These are phyloP conservation scores for Schwanniomyces vanrijiae DNA, from an alignment of 805 yeast genomes.

Conservation along the genomic window DNA sequence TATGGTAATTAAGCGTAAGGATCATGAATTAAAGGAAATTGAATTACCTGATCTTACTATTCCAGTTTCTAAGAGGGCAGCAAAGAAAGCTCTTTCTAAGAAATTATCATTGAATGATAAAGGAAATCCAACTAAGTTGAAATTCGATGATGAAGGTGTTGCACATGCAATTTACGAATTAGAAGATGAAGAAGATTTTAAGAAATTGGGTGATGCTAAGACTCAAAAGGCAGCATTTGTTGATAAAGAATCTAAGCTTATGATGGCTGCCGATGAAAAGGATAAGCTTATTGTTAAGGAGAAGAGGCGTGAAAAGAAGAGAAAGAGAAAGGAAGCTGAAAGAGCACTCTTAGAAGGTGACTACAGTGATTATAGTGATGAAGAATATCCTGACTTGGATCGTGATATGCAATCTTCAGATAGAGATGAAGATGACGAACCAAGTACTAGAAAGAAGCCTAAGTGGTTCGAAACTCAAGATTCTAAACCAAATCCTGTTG, in stretches of 20 bases:
- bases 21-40: conserved; percentile 66
- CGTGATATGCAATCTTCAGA: conserved; percentile 42
- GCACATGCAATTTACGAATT: conserved; percentile 92
- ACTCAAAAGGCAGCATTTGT: conserved; percentile 69
- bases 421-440: conserved; percentile 28
- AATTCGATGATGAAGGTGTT: conserved; percentile 91
- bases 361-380: conserved; percentile 33
- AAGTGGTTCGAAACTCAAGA: conserved; percentile 50
- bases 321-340: conserved; percentile 81
- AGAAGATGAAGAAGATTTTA: conserved; percentile 86
- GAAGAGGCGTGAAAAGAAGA: conserved; percentile 83
- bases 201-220: conserved; percentile 66
- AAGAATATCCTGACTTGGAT: conserved; percentile 42
- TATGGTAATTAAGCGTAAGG: conserved; percentile 73
- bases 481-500: conserved; percentile 18
- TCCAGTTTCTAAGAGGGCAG: conserved; percentile 80
- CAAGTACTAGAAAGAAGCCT: conserved; percentile 38
- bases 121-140: conserved; percentile 73
- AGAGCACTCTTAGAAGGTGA: conserved; percentile 48
- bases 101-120: conserved; percentile 62
- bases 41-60: conserved; percentile 60
- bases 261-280: conserved; percentile 69
- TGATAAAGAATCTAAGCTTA: conserved; percentile 59
- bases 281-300: conserved; percentile 78
- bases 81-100: conserved; percentile 84